Evolutionary conservation across 257 asterid genomes (phyloP).

Genomic region (Perilla frutescens): DNA sequence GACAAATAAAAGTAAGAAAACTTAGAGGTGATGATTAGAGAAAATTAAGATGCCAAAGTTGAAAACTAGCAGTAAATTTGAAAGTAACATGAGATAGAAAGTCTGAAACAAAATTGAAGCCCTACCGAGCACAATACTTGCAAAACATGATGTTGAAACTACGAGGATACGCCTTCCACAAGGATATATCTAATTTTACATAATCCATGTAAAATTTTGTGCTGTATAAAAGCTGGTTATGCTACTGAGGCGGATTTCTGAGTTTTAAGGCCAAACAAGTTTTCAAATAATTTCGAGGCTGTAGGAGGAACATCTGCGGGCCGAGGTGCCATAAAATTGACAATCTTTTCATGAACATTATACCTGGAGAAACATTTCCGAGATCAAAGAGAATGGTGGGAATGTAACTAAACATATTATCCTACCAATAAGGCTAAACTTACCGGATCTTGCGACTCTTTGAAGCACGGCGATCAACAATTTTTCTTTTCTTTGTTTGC

Average conservation of each 20-base stretch:
- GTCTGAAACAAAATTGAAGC: too few species aligned
- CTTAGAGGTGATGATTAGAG: too few species aligned
- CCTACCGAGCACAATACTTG: too few species aligned
- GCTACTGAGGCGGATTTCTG: slow-evolving; percentile 46
- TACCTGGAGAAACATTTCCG: slow-evolving; percentile 60
- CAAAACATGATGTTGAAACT: too few species aligned
- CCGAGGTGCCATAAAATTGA: slow-evolving; percentile 87
- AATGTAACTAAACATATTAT: neutral
- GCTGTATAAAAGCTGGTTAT: neutral
- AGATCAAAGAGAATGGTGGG: slow-evolving; percentile 4
- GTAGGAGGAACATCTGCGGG: slow-evolving; percentile 60
- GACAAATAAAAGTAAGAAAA: too few species aligned
- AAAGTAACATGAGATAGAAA: too few species aligned
- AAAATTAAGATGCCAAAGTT: too few species aligned
- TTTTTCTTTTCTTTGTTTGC: slow-evolving; percentile 87
- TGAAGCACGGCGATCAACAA: slow-evolving; percentile 92
- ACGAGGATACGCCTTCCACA: neutral
- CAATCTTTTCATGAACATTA: slow-evolving; percentile 84
- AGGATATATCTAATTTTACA: neutral
- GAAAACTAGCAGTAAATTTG: too few species aligned
- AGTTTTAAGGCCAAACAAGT: slow-evolving; percentile 71
- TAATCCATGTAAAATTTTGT: too few species aligned
- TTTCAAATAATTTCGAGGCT: slow-evolving; percentile 63
- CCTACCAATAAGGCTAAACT: slow-evolving; percentile 29
- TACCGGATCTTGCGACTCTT: slow-evolving; percentile 94